Percentiles rank a stretch among this genome's conserved stretches.
Conservation (phyloP, 2,329 filamentous ascomycete genomes). For the Claviceps quebecensis region DNA sequence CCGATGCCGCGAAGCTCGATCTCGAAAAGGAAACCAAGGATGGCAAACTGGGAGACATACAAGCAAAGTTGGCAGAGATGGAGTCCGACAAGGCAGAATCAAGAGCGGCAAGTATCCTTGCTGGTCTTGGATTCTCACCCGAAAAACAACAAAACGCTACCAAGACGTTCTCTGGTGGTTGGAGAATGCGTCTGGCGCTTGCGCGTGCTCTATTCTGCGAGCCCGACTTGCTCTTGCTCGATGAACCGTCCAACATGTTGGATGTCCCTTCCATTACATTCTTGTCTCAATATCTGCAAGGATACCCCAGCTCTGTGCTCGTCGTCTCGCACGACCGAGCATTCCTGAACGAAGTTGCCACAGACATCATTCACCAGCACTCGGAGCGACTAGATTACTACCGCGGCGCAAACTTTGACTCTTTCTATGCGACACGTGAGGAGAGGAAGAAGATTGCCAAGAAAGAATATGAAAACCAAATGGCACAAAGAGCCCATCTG, state of each 20-base stretch:
- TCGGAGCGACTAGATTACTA: slow-evolving; percentile 97
- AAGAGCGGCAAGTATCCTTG: slow-evolving; percentile 86
- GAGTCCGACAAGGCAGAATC: slow-evolving; percentile 97
- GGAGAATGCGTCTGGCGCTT: slow-evolving; percentile 94
- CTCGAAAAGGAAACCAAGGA: slow-evolving; percentile 81
- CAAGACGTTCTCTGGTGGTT: slow-evolving; percentile 98
- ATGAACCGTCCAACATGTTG: slow-evolving; percentile 99
- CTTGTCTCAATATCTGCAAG: slow-evolving; percentile 86
- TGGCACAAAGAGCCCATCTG: slow-evolving; percentile 82
- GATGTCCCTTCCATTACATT: slow-evolving; percentile 99
- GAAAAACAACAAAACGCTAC: slow-evolving; percentile 88
- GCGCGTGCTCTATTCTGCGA: slow-evolving; percentile 96
- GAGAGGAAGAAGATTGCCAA: slow-evolving; percentile 93
- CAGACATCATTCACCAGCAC: slow-evolving; percentile 97
- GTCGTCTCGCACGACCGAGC: slow-evolving; percentile 98
- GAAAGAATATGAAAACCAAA: slow-evolving; percentile 97
- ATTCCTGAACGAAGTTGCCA: slow-evolving; percentile 98
- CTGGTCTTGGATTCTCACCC: slow-evolving; percentile 88
- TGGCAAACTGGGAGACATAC: slow-evolving; percentile 78
- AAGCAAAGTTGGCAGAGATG: slow-evolving; percentile 90
- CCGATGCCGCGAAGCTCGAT: slow-evolving; percentile 74
- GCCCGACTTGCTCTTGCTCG: slow-evolving; percentile 84
- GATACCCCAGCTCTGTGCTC: slow-evolving; percentile 84
- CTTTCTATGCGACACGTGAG: slow-evolving; percentile 94
- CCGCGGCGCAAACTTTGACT: slow-evolving; percentile 91